Base-by-base conservation (phyloP, 2,329 filamentous ascomycete genomes). In the Fusarium sp. region DNA sequence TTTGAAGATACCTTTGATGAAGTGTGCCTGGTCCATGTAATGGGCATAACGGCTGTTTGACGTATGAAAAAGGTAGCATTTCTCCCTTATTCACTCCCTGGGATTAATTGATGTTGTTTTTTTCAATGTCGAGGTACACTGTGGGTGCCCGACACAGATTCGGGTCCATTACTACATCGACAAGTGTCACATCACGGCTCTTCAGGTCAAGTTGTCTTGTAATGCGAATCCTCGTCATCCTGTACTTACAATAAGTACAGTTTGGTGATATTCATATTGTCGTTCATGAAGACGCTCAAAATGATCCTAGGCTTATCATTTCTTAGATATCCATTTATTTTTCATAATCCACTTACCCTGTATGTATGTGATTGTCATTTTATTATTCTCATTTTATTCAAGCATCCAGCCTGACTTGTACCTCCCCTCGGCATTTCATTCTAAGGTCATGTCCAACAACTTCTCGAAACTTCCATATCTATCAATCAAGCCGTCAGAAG, bases 1-100 rank as follows among this genome's bases (percentile, higher is more conserved):
- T 59, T 68, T 66, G 64, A 77, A 72, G 69, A 75, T 73, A 53
- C 67, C 62, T 70, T 33, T 57, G 57, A 74, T 78, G 74, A 77
- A 62, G 28, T 75, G 45, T 58, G 55, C 62, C 50, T 54, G 50
- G 64, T 33, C 45, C 57, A 38, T 62, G 30, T 51, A 36, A 36
- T 39, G 55, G 62, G 50, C 54, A 41, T 39, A 54, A 47, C 39
- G 36, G 59, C 55, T 55, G 60, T 24, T 53, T 45, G 62, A 51
- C 42, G 51, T 61, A 63, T 54, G 57, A 63, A 71, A 61, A 50
- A 73, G 68, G 48, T 64, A 36, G 36, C 35, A 45, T 33, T 59
- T 69, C 51, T 50, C 50, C 30, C 31, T 65, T 15, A 11, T 24
- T 39, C 20, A 24, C 20, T 15, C 15, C 13, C 10, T 10, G 16